Evolutionary conservation across 2,329 filamentous ascomycete genomes (phyloP).

Genomic region (Berkeleyomyces basicola): DNA sequence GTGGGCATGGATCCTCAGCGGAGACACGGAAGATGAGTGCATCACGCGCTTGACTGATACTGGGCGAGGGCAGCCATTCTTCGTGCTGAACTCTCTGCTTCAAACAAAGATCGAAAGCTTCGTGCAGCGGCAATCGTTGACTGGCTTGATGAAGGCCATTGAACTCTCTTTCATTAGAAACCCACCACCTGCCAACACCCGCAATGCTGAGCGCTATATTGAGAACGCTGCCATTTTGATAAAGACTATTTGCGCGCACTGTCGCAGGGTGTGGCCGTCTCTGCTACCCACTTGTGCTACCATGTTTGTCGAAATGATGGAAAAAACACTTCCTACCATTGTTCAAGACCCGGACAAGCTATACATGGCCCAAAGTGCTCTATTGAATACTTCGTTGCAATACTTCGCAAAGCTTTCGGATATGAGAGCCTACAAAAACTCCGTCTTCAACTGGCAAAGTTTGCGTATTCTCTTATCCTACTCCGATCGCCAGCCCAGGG

Average conservation of each 20-base stretch:
- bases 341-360: slow-evolving; percentile 9
- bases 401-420: slow-evolving; percentile 21
- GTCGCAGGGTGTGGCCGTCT: slow-evolving; percentile 18
- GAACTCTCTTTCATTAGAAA: slow-evolving; percentile 4
- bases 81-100: slow-evolving; percentile 7
- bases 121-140: slow-evolving; percentile 5
- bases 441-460: slow-evolving; percentile 38
- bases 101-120: slow-evolving; percentile 5
- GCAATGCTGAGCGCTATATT: not conserved
- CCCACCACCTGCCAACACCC: not conserved
- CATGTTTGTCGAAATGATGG: slow-evolving; percentile 20
- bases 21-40: slow-evolving; percentile 6
- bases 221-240: slow-evolving; percentile 2
- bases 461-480: slow-evolving; percentile 36
- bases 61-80: not conserved
- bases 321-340: slow-evolving; percentile 14
- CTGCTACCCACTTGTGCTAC: slow-evolving; percentile 19
- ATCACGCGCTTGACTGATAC: not conserved
- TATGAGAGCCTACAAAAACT: slow-evolving; percentile 22
- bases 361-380: slow-evolving; percentile 19
- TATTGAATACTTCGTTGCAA: slow-evolving; percentile 23
- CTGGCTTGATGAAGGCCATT: not conserved
- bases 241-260: slow-evolving; percentile 10
- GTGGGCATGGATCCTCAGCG: slow-evolving; percentile 8
- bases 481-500: slow-evolving; percentile 30